These are phyloP conservation scores for Hypoxylon trugodes DNA, from an alignment of 495 filamentous ascomycete species.

Conservation along the genomic window DNA sequence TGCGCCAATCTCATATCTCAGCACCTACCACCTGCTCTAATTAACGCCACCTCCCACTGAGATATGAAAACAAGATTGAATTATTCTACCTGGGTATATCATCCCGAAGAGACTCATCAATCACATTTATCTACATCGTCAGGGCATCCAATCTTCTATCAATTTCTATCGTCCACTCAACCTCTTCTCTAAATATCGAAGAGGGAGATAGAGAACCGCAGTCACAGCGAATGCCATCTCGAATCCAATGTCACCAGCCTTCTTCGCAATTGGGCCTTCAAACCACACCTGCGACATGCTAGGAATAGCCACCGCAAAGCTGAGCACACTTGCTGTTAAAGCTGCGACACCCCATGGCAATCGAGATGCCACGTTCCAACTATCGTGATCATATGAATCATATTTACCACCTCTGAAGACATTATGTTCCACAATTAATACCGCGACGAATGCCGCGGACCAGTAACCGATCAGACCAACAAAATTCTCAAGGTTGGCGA, in stretches of 20 bases:
- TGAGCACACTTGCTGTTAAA: constrained; percentile 47
- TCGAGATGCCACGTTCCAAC: constrained; percentile 55
- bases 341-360: constrained; percentile 61
- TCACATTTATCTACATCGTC: not conserved
- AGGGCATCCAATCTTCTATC: not conserved
- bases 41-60: too few species aligned
- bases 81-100: too few species aligned
- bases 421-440: constrained; percentile 59
- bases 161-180: constrained; percentile 29
- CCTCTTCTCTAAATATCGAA: constrained; percentile 52
- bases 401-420: constrained; percentile 51
- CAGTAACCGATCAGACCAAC: constrained; percentile 65
- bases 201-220: constrained; percentile 56
- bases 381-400: constrained; percentile 52
- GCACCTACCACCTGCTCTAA: too few species aligned
- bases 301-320: constrained; percentile 59
- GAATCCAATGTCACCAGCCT: constrained; percentile 66
- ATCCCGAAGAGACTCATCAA: too few species aligned
- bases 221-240: constrained; percentile 63
- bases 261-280: constrained; percentile 61
- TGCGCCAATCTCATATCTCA: too few species aligned
- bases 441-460: constrained; percentile 61
- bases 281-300: constrained; percentile 66
- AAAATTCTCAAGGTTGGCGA: constrained; percentile 62
- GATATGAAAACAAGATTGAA: too few species aligned